Conservation (phyloP, 2,329 filamentous ascomycete species). For the Corynespora cassiicola region DNA sequence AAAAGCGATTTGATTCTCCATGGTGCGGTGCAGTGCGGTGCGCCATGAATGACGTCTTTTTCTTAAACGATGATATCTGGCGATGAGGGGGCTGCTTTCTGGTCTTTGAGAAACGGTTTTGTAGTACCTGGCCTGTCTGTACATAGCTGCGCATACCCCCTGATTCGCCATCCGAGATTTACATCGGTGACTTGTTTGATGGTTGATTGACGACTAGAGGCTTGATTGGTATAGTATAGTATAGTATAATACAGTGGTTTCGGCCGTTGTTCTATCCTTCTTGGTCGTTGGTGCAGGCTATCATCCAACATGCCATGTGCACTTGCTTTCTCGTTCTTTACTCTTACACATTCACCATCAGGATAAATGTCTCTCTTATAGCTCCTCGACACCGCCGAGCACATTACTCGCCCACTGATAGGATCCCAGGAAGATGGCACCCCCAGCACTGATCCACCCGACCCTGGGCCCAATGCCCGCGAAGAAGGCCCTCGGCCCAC, state of each 20-base stretch:
- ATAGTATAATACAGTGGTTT: no score
- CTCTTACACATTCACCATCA: conserved; percentile 12
- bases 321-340: neutral
- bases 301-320: no score
- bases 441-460: conserved; percentile 93
- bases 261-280: no score
- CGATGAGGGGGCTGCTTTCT: neutral
- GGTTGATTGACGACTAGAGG: no score
- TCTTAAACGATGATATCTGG: no score
- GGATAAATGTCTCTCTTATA: no score
- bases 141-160: conserved; percentile 9
- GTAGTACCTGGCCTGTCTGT: no score
- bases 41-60: neutral
- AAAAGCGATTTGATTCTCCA: conserved; percentile 10
- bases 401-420: conserved; percentile 89
- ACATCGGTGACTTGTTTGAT: no score
- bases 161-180: no score
- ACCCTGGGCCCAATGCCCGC: conserved; percentile 81
- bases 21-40: neutral
- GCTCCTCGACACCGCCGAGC: conserved; percentile 56
- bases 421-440: conserved; percentile 91
- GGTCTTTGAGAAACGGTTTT: no score
- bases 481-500: conserved; percentile 74
- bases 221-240: no score
- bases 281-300: neutral